Evolutionary conservation across 805 yeast genomes (phyloP), one percentile per base, ranked within the genome.

Genomic region (Vanderwaltozyma polyspora): DNA sequence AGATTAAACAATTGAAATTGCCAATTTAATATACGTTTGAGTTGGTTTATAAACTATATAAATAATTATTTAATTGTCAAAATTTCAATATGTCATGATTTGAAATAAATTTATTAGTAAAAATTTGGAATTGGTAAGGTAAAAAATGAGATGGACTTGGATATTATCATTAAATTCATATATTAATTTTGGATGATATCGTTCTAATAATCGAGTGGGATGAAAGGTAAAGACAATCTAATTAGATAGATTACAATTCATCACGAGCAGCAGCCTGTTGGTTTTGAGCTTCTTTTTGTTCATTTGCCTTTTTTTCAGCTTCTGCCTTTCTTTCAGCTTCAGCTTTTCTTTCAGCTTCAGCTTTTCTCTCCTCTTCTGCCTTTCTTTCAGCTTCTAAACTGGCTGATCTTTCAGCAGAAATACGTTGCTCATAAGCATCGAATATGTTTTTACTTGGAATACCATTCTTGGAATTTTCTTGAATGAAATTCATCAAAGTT

Each of bases 401-500:
- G 23, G 23, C 23, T 21, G 10, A 21, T 18, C 36, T 40, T 29
- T 35, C 42, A 8, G 30, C 31, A 11, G 31, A 24, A 3, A 39
- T 28, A 31, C 46, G 42, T 33, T 39, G 38, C 43, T 42, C 42
- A 43, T 44, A 43, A 11, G 39, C 40, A 29, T 45, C 48, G 30
- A 44, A 44, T 33, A 66, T 45, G 6, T 62, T 60, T 35, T 57
- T 41, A 40, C 69, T 83, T 49, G 80, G 89, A 43, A 78, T 65
- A 32, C 66, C 64, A 51, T 68, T 62, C 25, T 77, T 58, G 55
- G 93, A 87, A 33, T 71, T 63, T 49, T 72, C 76, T 51, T 76
- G 70, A 49, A 91, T 67, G 64, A 87, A 91, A 25, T 65, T 63
- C 42, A 80, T 68, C 48, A 91, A 68, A 22, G 70, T 64, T 50